Percentiles rank a stretch among this genome's conserved stretches.
These are phyloP conservation scores for Suillus spraguei DNA, from an alignment of 768 basidiomycete genomes.

Conservation along the genomic window DNA sequence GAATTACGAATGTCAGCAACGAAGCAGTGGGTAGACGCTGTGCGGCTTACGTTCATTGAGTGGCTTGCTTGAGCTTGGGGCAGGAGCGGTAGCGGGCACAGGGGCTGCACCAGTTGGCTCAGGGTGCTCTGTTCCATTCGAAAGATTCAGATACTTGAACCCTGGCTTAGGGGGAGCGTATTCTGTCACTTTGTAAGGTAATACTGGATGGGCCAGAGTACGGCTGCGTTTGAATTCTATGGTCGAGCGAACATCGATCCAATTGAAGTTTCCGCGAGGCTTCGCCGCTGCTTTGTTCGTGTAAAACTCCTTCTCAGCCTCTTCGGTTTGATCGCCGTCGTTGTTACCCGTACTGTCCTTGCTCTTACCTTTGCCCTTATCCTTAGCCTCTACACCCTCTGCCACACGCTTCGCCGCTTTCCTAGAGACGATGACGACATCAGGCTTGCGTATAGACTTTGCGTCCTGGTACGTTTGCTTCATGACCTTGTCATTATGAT, in stretches of 20 bases:
- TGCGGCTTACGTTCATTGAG: neutral
- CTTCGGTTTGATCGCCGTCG: too few species aligned
- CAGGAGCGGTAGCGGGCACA: neutral
- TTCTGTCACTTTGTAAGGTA: neutral
- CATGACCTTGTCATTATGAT: neutral
- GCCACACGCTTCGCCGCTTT: neutral
- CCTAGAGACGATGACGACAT: neutral
- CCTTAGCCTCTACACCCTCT: too few species aligned
- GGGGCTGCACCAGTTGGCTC: neutral
- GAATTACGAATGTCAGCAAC: neutral
- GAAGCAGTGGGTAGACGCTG: neutral
- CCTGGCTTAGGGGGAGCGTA: neutral
- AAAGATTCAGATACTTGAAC: neutral
- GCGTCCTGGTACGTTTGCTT: neutral
- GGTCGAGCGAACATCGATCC: neutral
- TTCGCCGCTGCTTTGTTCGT: too few species aligned
- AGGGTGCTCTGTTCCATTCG: neutral
- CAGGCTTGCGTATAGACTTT: neutral
- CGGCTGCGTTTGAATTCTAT: constrained; percentile 2
- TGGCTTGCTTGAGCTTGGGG: neutral
- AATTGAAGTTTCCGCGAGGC: neutral
- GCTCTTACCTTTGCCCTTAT: neutral
- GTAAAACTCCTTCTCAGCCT: neutral
- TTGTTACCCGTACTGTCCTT: too few species aligned
- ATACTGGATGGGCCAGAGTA: neutral